phyloP scores from a whole-genome alignment of 495 filamentous ascomycete species.

The Umbilicaria muhlenbergii region DNA sequence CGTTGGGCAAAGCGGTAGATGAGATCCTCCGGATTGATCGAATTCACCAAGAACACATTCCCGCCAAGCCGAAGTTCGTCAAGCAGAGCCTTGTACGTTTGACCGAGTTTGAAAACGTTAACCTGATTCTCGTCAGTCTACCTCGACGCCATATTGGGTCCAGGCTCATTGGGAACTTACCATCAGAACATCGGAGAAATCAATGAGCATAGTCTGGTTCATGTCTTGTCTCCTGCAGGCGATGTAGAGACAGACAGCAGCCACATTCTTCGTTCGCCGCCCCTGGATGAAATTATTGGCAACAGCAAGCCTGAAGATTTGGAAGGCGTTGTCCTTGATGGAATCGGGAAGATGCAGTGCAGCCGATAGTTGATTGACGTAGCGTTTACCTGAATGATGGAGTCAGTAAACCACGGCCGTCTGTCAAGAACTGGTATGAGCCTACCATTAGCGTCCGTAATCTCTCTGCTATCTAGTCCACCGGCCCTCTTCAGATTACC shows the following conservation, averaged over 20 bases:
- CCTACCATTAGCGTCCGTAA: conserved; percentile 49
- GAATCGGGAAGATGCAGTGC: conserved; percentile 39
- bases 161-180: conserved; percentile 13
- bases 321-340: conserved; percentile 44
- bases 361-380: conserved; percentile 30
- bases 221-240: conserved; percentile 55
- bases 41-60: conserved; percentile 34
- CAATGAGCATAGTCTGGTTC: conserved; percentile 70
- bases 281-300: conserved; percentile 75
- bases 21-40: conserved; percentile 65
- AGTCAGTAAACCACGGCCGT: neutral
- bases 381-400: conserved; percentile 25
- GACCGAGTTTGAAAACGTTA: conserved; percentile 84
- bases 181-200: conserved; percentile 73
- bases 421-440: conserved; percentile 1
- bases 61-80: conserved; percentile 41
- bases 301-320: conserved; percentile 65
- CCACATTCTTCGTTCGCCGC: conserved; percentile 67
- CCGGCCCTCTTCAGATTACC: conserved; percentile 36
- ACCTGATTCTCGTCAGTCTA: conserved; percentile 31
- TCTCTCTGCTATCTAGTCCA: conserved; percentile 49
- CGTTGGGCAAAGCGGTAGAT: conserved; percentile 79
- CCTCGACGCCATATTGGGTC: neutral
- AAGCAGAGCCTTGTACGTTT: conserved; percentile 63
- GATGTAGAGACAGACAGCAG: conserved; percentile 74